Percentiles rank a stretch among this genome's conserved stretches.
Conservation (phyloP, 371 early-diverging fungal species). For the Syncephalis fuscata region DNA sequence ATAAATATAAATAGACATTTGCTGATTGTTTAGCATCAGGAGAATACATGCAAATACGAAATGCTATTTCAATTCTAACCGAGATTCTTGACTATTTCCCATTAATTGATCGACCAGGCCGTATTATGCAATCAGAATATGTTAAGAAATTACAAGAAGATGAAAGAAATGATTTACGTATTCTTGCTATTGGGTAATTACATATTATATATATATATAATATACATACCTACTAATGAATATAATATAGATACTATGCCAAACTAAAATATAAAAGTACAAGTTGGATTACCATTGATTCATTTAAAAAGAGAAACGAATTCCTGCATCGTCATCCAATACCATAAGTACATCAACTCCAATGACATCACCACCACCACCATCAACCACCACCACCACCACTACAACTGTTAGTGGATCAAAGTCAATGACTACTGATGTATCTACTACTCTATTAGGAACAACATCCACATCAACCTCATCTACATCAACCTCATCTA, state of each 20-base stretch:
- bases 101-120: background rate
- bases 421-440: too few relatives aligned
- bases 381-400: background rate
- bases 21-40: slow-evolving; percentile 27
- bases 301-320: slow-evolving; percentile 2
- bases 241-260: slow-evolving; percentile 1
- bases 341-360: background rate
- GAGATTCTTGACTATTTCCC: slow-evolving; percentile 48
- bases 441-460: background rate
- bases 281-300: slow-evolving; percentile 1
- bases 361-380: background rate
- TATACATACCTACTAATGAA: background rate
- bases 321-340: background rate
- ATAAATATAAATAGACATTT: slow-evolving; percentile 17
- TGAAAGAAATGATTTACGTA: slow-evolving; percentile 1
- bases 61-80: slow-evolving; percentile 50
- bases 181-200: background rate
- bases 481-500: background rate
- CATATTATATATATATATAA: background rate
- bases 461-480: background rate
- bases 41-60: slow-evolving; percentile 54
- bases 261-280: background rate
- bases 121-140: slow-evolving; percentile 1
- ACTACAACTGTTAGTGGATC: too few relatives aligned
- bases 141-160: background rate